Conservation (phyloP, 2,329 filamentous ascomycete species). For the Claviceps sp. region DNA sequence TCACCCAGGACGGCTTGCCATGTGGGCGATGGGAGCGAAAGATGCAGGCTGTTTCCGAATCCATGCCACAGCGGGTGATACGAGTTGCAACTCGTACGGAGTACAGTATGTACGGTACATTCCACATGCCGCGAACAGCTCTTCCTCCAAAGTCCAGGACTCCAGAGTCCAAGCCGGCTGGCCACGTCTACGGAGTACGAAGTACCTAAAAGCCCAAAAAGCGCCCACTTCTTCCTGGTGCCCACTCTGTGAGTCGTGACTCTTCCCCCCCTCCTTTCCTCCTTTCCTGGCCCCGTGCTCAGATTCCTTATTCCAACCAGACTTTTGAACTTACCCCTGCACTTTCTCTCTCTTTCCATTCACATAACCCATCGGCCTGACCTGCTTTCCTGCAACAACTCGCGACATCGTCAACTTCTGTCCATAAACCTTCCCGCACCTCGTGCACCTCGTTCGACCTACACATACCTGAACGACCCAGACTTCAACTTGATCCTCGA, state of each 20-base stretch:
- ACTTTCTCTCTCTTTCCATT: constrained; percentile 7
- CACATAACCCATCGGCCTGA: constrained; percentile 1
- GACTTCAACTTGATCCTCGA: not conserved
- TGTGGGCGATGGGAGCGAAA: not conserved
- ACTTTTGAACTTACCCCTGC: constrained; percentile 1
- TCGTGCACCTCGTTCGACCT: constrained; percentile 1
- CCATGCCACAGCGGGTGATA: too few relatives aligned
- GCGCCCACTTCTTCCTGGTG: not conserved
- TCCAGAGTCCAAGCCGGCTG: too few relatives aligned
- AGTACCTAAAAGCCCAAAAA: not conserved
- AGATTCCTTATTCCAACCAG: constrained; percentile 2
- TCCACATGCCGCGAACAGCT: not conserved
- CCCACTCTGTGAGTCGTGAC: not conserved
- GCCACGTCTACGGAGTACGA: too few relatives aligned
- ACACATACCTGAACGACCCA: not conserved
- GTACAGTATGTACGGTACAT: not conserved
- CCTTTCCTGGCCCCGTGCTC: constrained; percentile 1
- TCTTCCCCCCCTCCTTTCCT: not conserved
- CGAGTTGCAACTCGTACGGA: too few relatives aligned
- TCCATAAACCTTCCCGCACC: not conserved
- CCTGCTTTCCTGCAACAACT: constrained; percentile 1
- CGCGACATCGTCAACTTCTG: not conserved
- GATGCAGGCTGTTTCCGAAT: too few relatives aligned
- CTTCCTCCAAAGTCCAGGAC: not conserved
- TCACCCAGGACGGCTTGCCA: not conserved